Base-by-base conservation (phyloP, 139 green algal species). In the Coelastrella sp. region DNA sequence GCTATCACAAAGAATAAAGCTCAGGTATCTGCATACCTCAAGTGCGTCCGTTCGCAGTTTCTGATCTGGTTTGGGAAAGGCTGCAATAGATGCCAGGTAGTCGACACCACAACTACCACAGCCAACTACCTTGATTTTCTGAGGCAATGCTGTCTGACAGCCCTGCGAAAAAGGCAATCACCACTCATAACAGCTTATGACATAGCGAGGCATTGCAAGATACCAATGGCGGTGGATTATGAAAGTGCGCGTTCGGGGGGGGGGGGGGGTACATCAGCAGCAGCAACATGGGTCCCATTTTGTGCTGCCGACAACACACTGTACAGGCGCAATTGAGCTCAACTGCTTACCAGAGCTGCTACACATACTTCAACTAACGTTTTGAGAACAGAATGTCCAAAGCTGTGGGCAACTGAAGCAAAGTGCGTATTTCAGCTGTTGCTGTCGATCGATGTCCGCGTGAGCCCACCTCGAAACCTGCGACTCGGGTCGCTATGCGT, bases 21-120 rank as follows among this genome's bases (percentile, higher is more conserved):
- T 47, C 32, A 47, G 32, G 32, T 0, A 75, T n/a, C 68, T 17
- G 61, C 93, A 8, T 32, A 96, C 95, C 93, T 98, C 95, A 16
- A 99, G 90, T 65, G 73, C 90, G 73, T 99, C 96, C 5, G 98
- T 98, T 22, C 98, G 91, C 5, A 99, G 92, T 90, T 99, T 99
- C 10, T 98, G 93, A 88, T 99, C 97, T 17, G 98, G 97, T 59
- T 94, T 92, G 19, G 98, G 98, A 80, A 95, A 99, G 0, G 91
- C 78, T 0, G 94, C 95, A 16, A 99, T 95, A 5, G 94, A 93
- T 2, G 98, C 98, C 20, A 99, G 92, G 89, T 99, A 99, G 91
- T 99, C 98, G 13, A 99, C 90, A n/a, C 97, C 94, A 78, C 92
- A 93, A 85, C 94, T 95, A 4, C 97, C 97, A 88, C 98, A 94